Conservation (phyloP, 345 rosid genomes). For the Populus ilicifolia region DNA sequence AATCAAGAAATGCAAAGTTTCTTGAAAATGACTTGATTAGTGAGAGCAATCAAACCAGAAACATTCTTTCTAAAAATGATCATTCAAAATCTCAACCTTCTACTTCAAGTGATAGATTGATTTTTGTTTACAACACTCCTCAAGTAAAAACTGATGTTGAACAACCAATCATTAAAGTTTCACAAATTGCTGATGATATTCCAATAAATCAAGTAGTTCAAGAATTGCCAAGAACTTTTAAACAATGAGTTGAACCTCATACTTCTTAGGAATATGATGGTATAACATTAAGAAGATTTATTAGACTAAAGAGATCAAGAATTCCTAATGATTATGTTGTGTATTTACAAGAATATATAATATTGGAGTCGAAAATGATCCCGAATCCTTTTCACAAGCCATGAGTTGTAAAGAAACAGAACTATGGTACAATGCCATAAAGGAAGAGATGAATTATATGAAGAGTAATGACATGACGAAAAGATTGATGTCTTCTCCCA, state of each 20-base stretch:
- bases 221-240: background rate
- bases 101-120: background rate
- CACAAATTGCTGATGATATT: background rate
- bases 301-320: background rate
- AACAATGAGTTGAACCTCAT: background rate
- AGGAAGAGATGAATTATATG: background rate
- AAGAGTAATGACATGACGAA: too few species aligned
- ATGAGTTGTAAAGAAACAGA: background rate
- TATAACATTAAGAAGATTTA: conserved; percentile 6
- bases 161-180: background rate
- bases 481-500: too few species aligned
- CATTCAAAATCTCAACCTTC: background rate
- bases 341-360: background rate
- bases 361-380: background rate
- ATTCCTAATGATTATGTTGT: background rate
- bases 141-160: background rate
- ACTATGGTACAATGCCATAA: background rate
- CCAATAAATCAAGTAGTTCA: background rate
- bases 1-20: too few species aligned
- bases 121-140: background rate
- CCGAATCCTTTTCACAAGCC: conserved; percentile 4
- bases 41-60: too few species aligned
- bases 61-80: too few species aligned
- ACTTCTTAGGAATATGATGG: background rate
- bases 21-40: too few species aligned